Evolutionary conservation across 1,284 basidiomycete genomes (phyloP).

Genomic region (Hemileccinum hortonii): DNA sequence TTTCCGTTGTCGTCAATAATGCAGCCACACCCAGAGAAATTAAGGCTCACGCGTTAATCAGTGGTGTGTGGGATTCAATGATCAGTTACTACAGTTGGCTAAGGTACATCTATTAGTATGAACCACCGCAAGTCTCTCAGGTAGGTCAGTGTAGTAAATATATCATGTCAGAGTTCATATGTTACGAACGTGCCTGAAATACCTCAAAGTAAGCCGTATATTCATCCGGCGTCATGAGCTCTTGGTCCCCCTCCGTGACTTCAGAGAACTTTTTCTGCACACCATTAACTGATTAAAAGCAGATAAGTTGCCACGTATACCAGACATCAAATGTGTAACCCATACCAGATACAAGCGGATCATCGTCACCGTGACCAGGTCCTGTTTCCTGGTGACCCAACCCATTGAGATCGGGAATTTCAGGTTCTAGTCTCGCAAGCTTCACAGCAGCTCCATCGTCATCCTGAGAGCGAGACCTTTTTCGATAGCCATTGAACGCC

Average conservation of each 20-base stretch:
- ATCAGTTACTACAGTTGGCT: constrained; percentile 10
- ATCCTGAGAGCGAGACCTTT: constrained; percentile 65
- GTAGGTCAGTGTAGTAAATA: constrained; percentile 13
- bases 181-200: constrained; percentile 42
- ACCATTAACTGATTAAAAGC: constrained; percentile 58
- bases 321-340: constrained; percentile 8
- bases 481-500: constrained; percentile 64
- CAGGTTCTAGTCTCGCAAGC: constrained; percentile 41
- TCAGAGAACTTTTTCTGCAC: constrained; percentile 63
- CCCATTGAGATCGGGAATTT: constrained; percentile 7
- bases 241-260: constrained; percentile 80
- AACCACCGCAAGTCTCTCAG: background rate
- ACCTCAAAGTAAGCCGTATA: constrained; percentile 77
- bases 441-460: constrained; percentile 50
- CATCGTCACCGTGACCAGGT: constrained; percentile 5
- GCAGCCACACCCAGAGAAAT: no score
- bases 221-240: constrained; percentile 81
- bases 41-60: no score
- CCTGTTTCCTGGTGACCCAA: background rate
- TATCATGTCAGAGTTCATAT: background rate
- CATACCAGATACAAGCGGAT: constrained; percentile 67
- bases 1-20: no score
- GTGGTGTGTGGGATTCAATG: no score
- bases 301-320: background rate
- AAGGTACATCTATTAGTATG: constrained; percentile 23